Percentiles rank a stretch among this genome's conserved stretches.
These are phyloP conservation scores for Narthecium ossifragum DNA, from an alignment of 106 monocot species.

Conservation along the genomic window DNA sequence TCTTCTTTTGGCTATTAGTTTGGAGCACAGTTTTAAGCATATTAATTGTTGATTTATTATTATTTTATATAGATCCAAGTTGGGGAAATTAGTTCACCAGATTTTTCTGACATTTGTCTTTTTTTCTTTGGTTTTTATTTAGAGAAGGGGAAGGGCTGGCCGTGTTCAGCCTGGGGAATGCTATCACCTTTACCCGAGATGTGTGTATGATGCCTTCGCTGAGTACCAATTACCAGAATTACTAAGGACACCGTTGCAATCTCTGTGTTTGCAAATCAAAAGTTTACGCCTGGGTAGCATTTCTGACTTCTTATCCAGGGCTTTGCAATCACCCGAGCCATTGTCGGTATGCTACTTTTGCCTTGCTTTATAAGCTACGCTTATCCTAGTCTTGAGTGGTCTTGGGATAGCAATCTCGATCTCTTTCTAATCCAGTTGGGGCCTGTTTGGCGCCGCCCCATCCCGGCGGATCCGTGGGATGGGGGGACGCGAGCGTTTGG, in stretches of 20 bases:
- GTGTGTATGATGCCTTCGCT: slow-evolving; percentile 81
- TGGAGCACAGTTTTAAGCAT: not conserved
- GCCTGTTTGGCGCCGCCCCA: too few relatives aligned
- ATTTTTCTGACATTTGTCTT: not conserved
- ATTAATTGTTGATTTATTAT: too few relatives aligned
- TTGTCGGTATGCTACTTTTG: slow-evolving; percentile 52
- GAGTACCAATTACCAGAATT: slow-evolving; percentile 98
- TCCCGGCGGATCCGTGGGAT: too few relatives aligned
- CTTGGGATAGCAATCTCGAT: too few relatives aligned
- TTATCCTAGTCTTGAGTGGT: too few relatives aligned
- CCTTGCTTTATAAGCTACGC: slow-evolving; percentile 4
- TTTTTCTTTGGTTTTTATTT: slow-evolving; percentile 6
- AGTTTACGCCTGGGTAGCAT: slow-evolving; percentile 87
- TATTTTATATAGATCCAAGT: too few relatives aligned
- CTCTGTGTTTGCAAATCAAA: slow-evolving; percentile 99
- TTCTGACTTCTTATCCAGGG: slow-evolving; percentile 89
- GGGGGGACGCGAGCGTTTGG: too few relatives aligned
- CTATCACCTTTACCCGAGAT: slow-evolving; percentile 93
- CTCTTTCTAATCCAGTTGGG: too few relatives aligned
- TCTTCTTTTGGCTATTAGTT: not conserved
- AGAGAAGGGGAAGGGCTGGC: slow-evolving; percentile 99
- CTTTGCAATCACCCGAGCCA: slow-evolving; percentile 86
- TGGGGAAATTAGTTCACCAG: too few relatives aligned
- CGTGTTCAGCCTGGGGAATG: slow-evolving; percentile 98
- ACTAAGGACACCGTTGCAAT: slow-evolving; percentile 90